Evolutionary conservation across 331 rosid genomes (phyloP), one percentile per base, ranked within the genome.

Genomic region (Erythrophleum ivorense): DNA sequence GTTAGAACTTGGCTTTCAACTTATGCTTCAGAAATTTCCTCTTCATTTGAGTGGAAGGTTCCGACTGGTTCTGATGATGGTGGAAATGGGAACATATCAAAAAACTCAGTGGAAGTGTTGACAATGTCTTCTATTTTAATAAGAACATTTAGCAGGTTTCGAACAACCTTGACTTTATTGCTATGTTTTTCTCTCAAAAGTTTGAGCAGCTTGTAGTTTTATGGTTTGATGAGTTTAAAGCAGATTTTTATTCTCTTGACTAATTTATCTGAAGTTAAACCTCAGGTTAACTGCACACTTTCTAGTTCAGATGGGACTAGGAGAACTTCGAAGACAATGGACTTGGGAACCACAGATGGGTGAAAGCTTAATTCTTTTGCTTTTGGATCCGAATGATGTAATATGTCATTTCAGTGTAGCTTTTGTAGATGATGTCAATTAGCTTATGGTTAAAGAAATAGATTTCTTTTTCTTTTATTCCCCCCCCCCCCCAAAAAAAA

Each of bases 51-150:
- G 76, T 95, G 99, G 99, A 95, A 87, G 88, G 85, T 85, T 86
- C 98, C 99, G 18, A 91, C 94, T 80, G 99, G 99, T 74, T 90
- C 96, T 80, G 89, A 95, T 71, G 99, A 95, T 82, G 97, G 99
- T 77, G 94, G 94, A 76, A 93, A 92, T 55, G 94, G 90, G 78
- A 91, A 86, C 78, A 91, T 80, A 40, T 89, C 90, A 52, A 90
- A 85, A 78, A 95, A 95, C 84, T 89, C 97, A 7, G 90, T 95
- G 38, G 88, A 87, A 88, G 90, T 93, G 82, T 89, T 91, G 78
- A 86, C 88, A 29, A 84, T 89, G 99, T 86, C 89, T 75, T 86
- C 63, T 87, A 88, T 96, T 84, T 82, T 95, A 76, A 79, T 88
- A 57, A 91, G 77, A 89, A 84, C 89, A 83, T 93, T 90, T 71